Conservation (phyloP, 257 asterid species). For the Primulina huaijiensis region DNA sequence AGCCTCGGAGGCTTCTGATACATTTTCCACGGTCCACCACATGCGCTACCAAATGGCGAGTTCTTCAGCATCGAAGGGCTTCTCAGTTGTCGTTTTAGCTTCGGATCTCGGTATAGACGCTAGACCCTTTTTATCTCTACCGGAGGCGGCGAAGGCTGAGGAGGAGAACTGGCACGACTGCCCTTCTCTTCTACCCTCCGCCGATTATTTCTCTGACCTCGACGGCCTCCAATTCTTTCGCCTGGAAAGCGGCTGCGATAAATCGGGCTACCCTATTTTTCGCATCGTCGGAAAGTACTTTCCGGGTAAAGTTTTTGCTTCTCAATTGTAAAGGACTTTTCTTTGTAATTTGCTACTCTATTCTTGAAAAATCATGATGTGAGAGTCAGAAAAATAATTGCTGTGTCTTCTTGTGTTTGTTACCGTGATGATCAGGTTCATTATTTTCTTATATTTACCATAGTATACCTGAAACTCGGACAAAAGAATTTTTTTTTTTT, state of each 20-base stretch:
- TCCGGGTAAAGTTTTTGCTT: constrained; percentile 51
- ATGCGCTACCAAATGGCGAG: constrained; percentile 17
- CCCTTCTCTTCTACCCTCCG: constrained; percentile 41
- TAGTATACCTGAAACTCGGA: background rate
- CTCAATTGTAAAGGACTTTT: background rate
- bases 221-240: constrained; percentile 76
- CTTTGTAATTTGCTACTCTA: background rate
- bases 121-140: constrained; percentile 58
- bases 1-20: background rate
- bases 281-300: constrained; percentile 92
- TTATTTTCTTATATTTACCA: too few species aligned
- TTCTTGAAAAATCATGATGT: background rate
- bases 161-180: constrained; percentile 84
- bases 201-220: constrained; percentile 79
- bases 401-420: background rate
- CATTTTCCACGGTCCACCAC: background rate
- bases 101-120: constrained; percentile 92
- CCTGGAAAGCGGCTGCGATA: constrained; percentile 67
- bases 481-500: too few species aligned
- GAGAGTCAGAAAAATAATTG: background rate
- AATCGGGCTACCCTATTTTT: constrained; percentile 65
- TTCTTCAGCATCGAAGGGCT: constrained; percentile 49
- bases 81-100: constrained; percentile 86
- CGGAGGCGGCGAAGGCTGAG: constrained; percentile 37
- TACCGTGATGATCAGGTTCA: background rate